phyloP scores from a whole-genome alignment of 2,329 filamentous ascomycete species.

The Phaeosphaeriaceae sp. region DNA sequence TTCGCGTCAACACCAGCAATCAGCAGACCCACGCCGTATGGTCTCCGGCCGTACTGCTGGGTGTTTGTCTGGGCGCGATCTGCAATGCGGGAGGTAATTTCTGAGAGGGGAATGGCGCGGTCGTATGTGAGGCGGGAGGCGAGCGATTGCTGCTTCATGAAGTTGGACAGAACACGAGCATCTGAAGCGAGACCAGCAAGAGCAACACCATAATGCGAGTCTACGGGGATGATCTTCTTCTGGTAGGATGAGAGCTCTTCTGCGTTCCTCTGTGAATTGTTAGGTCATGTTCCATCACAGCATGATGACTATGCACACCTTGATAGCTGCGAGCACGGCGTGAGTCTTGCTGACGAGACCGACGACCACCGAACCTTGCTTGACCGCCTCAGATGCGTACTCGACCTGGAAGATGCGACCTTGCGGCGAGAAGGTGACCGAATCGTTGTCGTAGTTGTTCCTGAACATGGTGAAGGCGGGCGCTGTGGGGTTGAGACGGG shows the following conservation, averaged over 20 bases:
- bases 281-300: conserved; percentile 2
- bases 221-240: conserved; percentile 97
- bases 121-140: conserved; percentile 95
- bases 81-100: conserved; percentile 89
- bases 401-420: conserved; percentile 99
- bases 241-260: conserved; percentile 99
- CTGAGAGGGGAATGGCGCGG: conserved; percentile 87
- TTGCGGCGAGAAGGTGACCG: conserved; percentile 99
- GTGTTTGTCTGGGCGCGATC: conserved; percentile 98
- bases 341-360: conserved; percentile 98
- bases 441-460: conserved; percentile 99
- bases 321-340: conserved; percentile 92
- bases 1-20: conserved; percentile 93
- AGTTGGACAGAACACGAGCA: conserved; percentile 98
- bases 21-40: conserved; percentile 92
- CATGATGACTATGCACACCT: conserved; percentile 64
- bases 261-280: conserved; percentile 78
- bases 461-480: conserved; percentile 79
- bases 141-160: conserved; percentile 99
- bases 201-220: conserved; percentile 93
- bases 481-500: conserved; percentile 15
- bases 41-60: conserved; percentile 94
- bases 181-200: conserved; percentile 97
- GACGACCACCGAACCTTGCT: conserved; percentile 98
- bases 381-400: conserved; percentile 98